Evolutionary conservation across 1,284 basidiomycete genomes (phyloP), one percentile per base, ranked within the genome.

Genomic region (Taiwanofungus camphoratus): DNA sequence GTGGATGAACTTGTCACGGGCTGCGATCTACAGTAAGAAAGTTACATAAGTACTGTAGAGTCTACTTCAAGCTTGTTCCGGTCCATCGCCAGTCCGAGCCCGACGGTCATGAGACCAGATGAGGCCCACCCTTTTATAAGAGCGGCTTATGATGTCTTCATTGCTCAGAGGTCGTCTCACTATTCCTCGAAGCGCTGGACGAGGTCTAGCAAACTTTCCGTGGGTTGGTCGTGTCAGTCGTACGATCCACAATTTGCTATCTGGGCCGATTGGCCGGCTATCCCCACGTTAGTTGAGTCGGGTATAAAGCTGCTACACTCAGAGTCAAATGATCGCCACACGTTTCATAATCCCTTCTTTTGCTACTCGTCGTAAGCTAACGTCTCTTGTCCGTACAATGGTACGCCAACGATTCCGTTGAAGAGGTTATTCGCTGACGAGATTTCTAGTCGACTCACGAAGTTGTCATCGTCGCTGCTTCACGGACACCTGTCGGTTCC

Each of bases 391-490:
- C 34, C 64, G 63, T 49, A 52, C 51, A 39, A 69, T 69, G 67
- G 67, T 69, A 39, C 31, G 63, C 58, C 4, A 18, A 21, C 35
- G n/a, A 16, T 13, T 2, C 24, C 13, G 0, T n/a, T 33, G 18
- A n/a, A n/a, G 26, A 35, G 4, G n/a, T 5, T 19, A 26, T 20
- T 11, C n/a, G 29, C 44, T 50, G 19, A 49, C 35, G 30, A 22
- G 20, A 21, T 40, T 37, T 35, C 18, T 43, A 61, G 57, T 64
- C 61, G 52, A 50, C 59, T 36, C 79, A 84, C 70, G 81, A 93
- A 80, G 91, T 89, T 56, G 94, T 91, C 72, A 96, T 99, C 70
- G 86, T 98, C 61, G 84, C 90, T 54, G 95, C 93, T 26, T 84
- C 89, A 44, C 85, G 96, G 55, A 99, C 96, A 6, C 94, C 96